Base-by-base conservation (phyloP, 345 rosid genomes). In the Boechera retrofracta region DNA sequence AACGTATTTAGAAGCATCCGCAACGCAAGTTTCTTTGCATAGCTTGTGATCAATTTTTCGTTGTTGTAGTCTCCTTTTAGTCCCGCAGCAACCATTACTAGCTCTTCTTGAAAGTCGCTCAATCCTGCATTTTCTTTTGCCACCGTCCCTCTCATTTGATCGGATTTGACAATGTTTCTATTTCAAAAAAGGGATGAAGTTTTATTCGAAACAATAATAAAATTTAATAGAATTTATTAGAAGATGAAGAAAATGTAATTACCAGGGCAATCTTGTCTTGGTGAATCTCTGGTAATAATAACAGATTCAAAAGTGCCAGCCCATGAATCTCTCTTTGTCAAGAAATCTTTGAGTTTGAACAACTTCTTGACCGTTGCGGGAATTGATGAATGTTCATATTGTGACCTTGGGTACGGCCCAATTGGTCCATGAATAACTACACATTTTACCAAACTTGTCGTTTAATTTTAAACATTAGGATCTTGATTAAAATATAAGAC, bases 81-180 rank as follows among this genome's bases (percentile, higher is more conserved):
- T 3, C 79, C 81, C 0, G 91, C 89, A 7, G 90, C 94, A 79
- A 89, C 59, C 54, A 87, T 86, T 6, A 89, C 91, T 18, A 93
- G 55, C 54, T 86, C 92, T 59, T 81, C 56, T 64, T 93, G 98
- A 76, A 93, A 89, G 1, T 93, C 97, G 7, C 87, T 89, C 0
- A 91, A 71, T 16, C 79, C 64, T 7, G 78, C 85, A 1, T 80
- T 80, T 81, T 88, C 92, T 24, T 77, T 74, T 5, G 92, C 84
- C 1, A 18, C 83, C 1, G 65, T 67, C 1, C 63, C 80, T 45
- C 91, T 81, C 73, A 80, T 33, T 72, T 88, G 33, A 69, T 75
- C 2, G 89, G 90, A 26, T 79, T 90, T 0, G 85, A 26, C 24
- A 91, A 36, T 28, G 82, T 87, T 16, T 76, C 97, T 92, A 80